These are phyloP conservation scores for Dendrocalamus latiflorus DNA, from an alignment of 202 grass and related monocot genomes.

Conservation along the genomic window DNA sequence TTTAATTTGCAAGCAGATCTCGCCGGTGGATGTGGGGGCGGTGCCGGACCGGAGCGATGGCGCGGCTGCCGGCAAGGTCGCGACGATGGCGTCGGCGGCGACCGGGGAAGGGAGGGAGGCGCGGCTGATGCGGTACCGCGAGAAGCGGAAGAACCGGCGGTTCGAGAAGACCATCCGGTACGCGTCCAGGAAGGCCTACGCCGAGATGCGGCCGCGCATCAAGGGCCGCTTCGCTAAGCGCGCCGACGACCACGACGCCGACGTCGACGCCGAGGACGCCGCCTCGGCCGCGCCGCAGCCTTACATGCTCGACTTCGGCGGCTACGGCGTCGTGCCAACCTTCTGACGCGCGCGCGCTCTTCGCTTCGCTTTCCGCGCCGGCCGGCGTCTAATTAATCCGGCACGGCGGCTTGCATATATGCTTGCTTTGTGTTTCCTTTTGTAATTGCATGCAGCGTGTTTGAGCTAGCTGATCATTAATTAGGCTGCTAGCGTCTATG, in stretches of 20 bases:
- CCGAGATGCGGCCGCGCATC: conserved; percentile 59
- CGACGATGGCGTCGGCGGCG: not conserved
- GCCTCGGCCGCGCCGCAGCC: not conserved
- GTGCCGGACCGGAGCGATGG: conserved; percentile 34
- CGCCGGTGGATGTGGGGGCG: conserved; percentile 39
- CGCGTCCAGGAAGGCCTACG: conserved; percentile 84
- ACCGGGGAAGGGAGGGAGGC: conserved; percentile 46
- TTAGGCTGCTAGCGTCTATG: not conserved
- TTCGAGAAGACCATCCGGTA: conserved; percentile 90
- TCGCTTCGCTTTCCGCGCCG: not conserved
- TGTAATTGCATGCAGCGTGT: conserved; percentile 21
- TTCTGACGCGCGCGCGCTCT: conserved; percentile 31
- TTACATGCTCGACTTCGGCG: conserved; percentile 44
- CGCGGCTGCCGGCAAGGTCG: not conserved
- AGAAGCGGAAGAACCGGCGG: conserved; percentile 75
- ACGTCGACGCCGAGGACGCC: not conserved
- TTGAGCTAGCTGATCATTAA: not conserved
- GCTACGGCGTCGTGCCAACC: conserved; percentile 53
- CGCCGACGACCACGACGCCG: conserved; percentile 18
- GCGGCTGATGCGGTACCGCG: conserved; percentile 76
- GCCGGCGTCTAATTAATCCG: not conserved
- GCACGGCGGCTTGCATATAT: not conserved
- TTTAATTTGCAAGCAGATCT: conserved; percentile 27
- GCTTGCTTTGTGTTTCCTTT: not conserved
- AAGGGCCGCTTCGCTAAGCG: conserved; percentile 82